A percentile compares a stretch with the other conserved stretches of the same genome.
Evolutionary conservation across 148 eudicot species (phyloP).

Genomic region (Nyssa sinensis): DNA sequence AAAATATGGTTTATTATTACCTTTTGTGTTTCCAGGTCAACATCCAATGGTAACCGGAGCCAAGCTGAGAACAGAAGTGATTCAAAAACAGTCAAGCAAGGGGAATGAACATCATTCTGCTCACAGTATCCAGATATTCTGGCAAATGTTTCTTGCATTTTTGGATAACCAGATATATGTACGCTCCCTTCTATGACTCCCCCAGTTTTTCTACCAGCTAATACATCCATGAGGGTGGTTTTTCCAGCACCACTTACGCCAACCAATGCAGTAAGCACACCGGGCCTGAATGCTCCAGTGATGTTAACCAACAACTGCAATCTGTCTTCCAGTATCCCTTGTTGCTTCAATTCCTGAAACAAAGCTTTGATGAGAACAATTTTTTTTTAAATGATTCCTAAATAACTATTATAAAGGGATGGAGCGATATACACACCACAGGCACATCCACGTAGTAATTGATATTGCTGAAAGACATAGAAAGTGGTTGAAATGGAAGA

Average conservation of each 20-base stretch:
- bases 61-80: slow-evolving; percentile 96
- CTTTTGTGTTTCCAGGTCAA: slow-evolving; percentile 79
- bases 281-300: slow-evolving; percentile 96
- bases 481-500: slow-evolving; percentile 92
- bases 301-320: slow-evolving; percentile 73
- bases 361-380: slow-evolving; percentile 7
- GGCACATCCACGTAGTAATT: slow-evolving; percentile 95
- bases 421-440: slow-evolving; percentile 45
- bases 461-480: slow-evolving; percentile 92
- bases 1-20: slow-evolving; percentile 26
- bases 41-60: slow-evolving; percentile 74
- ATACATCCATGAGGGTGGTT: slow-evolving; percentile 98
- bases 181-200: slow-evolving; percentile 83
- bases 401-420: neutral
- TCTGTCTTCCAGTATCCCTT: slow-evolving; percentile 76
- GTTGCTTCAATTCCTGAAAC: slow-evolving; percentile 89
- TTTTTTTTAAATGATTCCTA: neutral
- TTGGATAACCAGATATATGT: slow-evolving; percentile 86
- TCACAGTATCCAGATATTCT: slow-evolving; percentile 99
- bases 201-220: slow-evolving; percentile 98
- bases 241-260: slow-evolving; percentile 99
- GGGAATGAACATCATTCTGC: slow-evolving; percentile 96
- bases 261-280: slow-evolving; percentile 94
- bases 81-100: slow-evolving; percentile 91
- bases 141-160: slow-evolving; percentile 96